These are phyloP conservation scores for Aspergillus sclerotiicarbonarius DNA, from an alignment of 495 filamentous ascomycete species.

Conservation along the genomic window DNA sequence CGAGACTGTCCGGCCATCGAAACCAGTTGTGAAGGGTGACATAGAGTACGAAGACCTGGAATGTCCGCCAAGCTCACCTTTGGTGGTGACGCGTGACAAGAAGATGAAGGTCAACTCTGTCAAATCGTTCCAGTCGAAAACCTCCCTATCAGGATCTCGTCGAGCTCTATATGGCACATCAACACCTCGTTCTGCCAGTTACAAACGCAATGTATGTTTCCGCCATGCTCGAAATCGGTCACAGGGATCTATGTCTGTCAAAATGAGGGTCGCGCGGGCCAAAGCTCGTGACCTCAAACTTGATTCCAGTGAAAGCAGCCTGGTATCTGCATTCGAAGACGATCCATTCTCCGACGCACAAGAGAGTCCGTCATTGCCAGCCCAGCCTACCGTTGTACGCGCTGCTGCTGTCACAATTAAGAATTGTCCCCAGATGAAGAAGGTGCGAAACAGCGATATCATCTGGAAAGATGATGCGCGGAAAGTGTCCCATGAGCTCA, in stretches of 20 bases:
- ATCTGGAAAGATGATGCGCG: conserved; percentile 61
- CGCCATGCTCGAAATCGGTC: conserved; percentile 53
- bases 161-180: conserved; percentile 51
- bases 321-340: conserved; percentile 23
- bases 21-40: conserved; percentile 27
- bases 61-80: conserved; percentile 28
- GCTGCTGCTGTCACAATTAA: conserved; percentile 26
- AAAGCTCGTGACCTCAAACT: conserved; percentile 20
- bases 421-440: conserved; percentile 33
- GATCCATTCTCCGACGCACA: conserved; percentile 21
- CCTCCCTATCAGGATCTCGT: conserved; percentile 54
- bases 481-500: conserved; percentile 64
- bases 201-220: conserved; percentile 82
- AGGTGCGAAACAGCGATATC: conserved; percentile 41
- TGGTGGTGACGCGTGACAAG: conserved; percentile 34
- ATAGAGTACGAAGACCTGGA: conserved; percentile 13
- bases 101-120: conserved; percentile 37
- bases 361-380: conserved; percentile 40
- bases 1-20: conserved; percentile 20
- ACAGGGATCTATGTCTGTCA: conserved; percentile 32
- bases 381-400: conserved; percentile 41
- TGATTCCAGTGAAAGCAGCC: conserved; percentile 30
- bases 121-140: conserved; percentile 39
- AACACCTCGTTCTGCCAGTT: conserved; percentile 55
- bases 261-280: conserved; percentile 16